These are phyloP conservation scores for Sphaerulina vaccinii DNA, from an alignment of 2,329 filamentous ascomycete genomes.

Conservation along the genomic window DNA sequence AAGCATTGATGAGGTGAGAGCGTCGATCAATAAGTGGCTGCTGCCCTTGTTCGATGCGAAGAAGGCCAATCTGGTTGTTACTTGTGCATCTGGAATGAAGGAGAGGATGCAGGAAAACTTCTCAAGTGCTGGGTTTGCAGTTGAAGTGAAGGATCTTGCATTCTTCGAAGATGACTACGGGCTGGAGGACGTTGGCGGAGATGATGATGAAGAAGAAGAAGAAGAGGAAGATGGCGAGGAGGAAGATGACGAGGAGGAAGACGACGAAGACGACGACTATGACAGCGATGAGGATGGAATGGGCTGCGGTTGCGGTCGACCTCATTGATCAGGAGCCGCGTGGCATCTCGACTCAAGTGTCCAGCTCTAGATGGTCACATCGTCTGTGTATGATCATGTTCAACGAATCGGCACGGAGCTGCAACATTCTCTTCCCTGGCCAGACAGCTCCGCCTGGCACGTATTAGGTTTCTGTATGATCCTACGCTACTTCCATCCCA, in stretches of 20 bases:
- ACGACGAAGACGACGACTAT: slow-evolving; percentile 42
- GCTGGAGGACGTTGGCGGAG: slow-evolving; percentile 61
- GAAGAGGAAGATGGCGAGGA: slow-evolving; percentile 58
- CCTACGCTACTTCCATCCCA: too few species aligned
- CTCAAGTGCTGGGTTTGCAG: slow-evolving; percentile 72
- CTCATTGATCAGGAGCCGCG: too few species aligned
- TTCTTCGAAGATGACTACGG: slow-evolving; percentile 91
- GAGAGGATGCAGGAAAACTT: slow-evolving; percentile 79
- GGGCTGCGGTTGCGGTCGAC: neutral
- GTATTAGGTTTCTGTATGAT: too few species aligned
- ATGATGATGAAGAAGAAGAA: slow-evolving; percentile 58
- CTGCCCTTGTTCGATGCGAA: slow-evolving; percentile 76
- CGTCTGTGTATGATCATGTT: too few species aligned
- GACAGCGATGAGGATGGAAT: neutral
- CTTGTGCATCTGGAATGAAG: slow-evolving; percentile 79
- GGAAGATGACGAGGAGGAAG: slow-evolving; percentile 49
- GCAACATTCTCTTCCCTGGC: too few species aligned
- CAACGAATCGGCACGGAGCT: too few species aligned
- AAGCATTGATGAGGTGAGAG: slow-evolving; percentile 71
- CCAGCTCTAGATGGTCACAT: too few species aligned
- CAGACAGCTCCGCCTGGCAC: too few species aligned
- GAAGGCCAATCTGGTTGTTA: slow-evolving; percentile 81
- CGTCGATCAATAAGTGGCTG: slow-evolving; percentile 70
- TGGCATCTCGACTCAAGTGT: too few species aligned
- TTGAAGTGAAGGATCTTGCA: slow-evolving; percentile 69